Evolutionary conservation across 345 rosid species (phyloP).

Genomic region (Melaleuca quinquenervia): DNA sequence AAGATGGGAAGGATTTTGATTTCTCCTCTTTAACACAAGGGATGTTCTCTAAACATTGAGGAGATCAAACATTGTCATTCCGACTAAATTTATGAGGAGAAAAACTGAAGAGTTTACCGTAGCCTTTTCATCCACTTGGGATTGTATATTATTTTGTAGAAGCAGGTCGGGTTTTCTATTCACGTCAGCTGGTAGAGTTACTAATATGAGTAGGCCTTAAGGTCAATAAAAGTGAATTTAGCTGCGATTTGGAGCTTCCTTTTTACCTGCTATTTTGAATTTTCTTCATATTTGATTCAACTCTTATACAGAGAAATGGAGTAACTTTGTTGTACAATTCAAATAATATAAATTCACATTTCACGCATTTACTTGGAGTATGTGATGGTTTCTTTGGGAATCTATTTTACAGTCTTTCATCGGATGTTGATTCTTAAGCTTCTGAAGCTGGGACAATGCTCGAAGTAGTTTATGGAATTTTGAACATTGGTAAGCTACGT

Average conservation of each 20-base stretch:
- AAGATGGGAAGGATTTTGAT: slow-evolving; percentile 67
- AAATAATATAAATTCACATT: neutral
- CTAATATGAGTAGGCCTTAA: neutral
- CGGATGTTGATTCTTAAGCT: neutral
- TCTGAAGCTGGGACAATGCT: neutral
- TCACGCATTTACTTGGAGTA: neutral
- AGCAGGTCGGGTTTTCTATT: neutral
- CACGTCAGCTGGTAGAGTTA: neutral
- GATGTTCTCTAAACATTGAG: slow-evolving; percentile 68
- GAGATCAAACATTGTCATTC: neutral
- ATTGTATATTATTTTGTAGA: neutral
- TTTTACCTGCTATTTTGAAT: neutral
- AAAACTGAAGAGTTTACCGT: neutral
- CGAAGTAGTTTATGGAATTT: neutral
- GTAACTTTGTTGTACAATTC: neutral
- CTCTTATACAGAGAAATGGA: neutral
- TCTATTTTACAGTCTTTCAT: neutral
- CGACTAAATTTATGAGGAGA: neutral
- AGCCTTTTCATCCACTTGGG: neutral
- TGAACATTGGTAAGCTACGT: neutral
- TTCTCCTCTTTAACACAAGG: slow-evolving; percentile 90
- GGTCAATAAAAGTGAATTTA: neutral
- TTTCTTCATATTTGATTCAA: neutral
- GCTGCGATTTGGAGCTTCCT: neutral
- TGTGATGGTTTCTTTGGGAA: neutral